Evolutionary conservation across 2,329 filamentous ascomycete species (phyloP).

Genomic region (Xylariaceae sp.): DNA sequence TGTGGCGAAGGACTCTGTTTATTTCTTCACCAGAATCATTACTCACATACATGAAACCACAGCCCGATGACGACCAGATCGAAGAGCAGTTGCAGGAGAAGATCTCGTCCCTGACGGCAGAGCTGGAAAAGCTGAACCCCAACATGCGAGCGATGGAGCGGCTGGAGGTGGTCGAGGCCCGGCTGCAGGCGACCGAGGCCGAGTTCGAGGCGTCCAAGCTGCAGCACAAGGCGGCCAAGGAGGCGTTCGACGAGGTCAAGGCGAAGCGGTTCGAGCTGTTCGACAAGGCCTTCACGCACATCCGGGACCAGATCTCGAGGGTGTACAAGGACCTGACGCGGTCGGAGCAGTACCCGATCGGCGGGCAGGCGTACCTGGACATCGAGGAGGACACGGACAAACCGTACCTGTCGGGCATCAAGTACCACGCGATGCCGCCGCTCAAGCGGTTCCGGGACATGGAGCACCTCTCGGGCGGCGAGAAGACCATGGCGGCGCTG

Average conservation of each 20-base stretch:
- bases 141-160: constrained; percentile 96
- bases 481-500: constrained; percentile 97
- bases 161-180: constrained; percentile 75
- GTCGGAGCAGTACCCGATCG: constrained; percentile 85
- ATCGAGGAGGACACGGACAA: constrained; percentile 93
- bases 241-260: constrained; percentile 79
- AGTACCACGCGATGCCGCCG: constrained; percentile 98
- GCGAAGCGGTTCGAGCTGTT: constrained; percentile 82
- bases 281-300: constrained; percentile 91
- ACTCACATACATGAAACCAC: constrained; percentile 19
- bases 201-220: constrained; percentile 83
- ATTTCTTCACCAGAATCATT: too few species aligned
- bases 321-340: constrained; percentile 96
- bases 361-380: constrained; percentile 82
- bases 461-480: constrained; percentile 94
- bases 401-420: constrained; percentile 91
- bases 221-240: constrained; percentile 66
- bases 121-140: constrained; percentile 90
- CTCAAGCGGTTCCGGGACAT: constrained; percentile 98
- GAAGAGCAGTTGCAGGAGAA: constrained; percentile 75
- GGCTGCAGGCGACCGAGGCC: constrained; percentile 76
- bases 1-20: too few species aligned
- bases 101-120: constrained; percentile 65
- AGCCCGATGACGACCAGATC: constrained; percentile 64
- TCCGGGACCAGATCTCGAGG: constrained; percentile 85